Conservation (phyloP, 768 basidiomycete genomes). For the Boletellus emodensis region DNA sequence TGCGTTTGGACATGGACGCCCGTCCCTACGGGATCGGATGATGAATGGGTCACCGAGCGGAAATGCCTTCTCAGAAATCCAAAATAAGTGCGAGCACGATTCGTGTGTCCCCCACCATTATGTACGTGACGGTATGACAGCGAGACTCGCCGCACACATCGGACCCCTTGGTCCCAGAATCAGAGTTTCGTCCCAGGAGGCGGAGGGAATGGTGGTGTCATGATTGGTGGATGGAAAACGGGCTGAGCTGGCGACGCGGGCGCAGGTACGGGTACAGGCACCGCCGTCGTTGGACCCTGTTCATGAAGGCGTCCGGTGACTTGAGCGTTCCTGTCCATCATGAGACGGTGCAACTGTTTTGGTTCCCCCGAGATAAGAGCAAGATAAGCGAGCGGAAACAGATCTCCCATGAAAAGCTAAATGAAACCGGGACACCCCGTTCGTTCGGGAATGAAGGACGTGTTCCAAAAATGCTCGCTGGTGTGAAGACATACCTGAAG, state of each 20-base stretch:
- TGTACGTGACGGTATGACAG: slow-evolving; percentile 16
- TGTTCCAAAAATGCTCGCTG: slow-evolving; percentile 3
- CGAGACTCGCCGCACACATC: neutral
- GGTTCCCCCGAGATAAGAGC: slow-evolving; percentile 4
- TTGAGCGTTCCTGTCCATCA: slow-evolving; percentile 72
- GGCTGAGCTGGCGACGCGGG: slow-evolving; percentile 20
- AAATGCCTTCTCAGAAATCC: too few relatives aligned
- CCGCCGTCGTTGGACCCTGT: slow-evolving; percentile 5
- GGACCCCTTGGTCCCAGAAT: slow-evolving; percentile 2
- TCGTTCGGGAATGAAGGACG: neutral
- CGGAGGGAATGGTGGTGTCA: slow-evolving; percentile 28
- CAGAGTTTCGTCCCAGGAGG: slow-evolving; percentile 31
- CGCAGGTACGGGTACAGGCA: slow-evolving; percentile 21
- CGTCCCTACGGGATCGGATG: neutral
- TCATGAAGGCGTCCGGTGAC: slow-evolving; percentile 44
- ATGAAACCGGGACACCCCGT: slow-evolving; percentile 6
- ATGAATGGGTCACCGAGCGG: too few relatives aligned
- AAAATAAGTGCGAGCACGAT: neutral
- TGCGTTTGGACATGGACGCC: slow-evolving; percentile 5
- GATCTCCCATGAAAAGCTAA: slow-evolving; percentile 6
- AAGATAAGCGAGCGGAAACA: slow-evolving; percentile 11
- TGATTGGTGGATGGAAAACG: slow-evolving; percentile 28
- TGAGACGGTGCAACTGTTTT: slow-evolving; percentile 57
- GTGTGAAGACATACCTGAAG: slow-evolving; percentile 57
- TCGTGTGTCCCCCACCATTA: slow-evolving; percentile 4